phyloP scores from a whole-genome alignment of 495 filamentous ascomycete genomes.

The Geoglossum glabrum region DNA sequence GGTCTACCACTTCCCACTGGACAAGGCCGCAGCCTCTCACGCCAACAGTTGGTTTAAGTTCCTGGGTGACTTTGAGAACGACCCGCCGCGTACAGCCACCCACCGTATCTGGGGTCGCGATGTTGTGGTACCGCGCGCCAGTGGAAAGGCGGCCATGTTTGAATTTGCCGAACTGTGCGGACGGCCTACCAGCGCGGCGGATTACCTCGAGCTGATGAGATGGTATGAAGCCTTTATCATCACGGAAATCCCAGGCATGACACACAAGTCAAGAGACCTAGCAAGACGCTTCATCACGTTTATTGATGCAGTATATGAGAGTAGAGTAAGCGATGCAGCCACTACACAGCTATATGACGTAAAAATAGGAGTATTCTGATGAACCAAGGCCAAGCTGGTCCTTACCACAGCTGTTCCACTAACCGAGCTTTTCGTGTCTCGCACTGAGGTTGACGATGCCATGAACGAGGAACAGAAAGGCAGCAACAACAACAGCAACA shows the following conservation, averaged over 20 bases:
- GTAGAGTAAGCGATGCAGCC: conserved; percentile 24
- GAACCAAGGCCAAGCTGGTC: conserved; percentile 68
- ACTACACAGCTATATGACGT: neutral
- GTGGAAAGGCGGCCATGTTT: conserved; percentile 74
- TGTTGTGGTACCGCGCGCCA: conserved; percentile 69
- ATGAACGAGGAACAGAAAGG: conserved; percentile 12
- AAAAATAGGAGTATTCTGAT: conserved; percentile 5
- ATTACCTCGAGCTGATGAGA: conserved; percentile 83
- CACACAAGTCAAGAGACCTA: conserved; percentile 61
- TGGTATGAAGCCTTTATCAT: conserved; percentile 84
- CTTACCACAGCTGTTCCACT: conserved; percentile 75
- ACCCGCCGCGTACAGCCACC: conserved; percentile 52
- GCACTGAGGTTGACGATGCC: conserved; percentile 44
- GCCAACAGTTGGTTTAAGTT: conserved; percentile 89
- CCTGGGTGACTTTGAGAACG: conserved; percentile 60
- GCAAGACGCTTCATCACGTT: conserved; percentile 92
- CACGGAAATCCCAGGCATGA: conserved; percentile 85
- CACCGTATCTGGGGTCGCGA: conserved; percentile 91
- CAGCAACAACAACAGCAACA: conserved; percentile 22
- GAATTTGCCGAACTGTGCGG: conserved; percentile 81
- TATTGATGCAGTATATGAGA: conserved; percentile 85
- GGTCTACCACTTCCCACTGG: conserved; percentile 78
- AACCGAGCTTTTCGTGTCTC: conserved; percentile 71
- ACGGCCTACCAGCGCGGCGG: conserved; percentile 68
- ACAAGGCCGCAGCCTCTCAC: conserved; percentile 53